Evolutionary conservation across 306 rosid species (phyloP), one percentile per base, ranked within the genome.

Genomic region (Lathyrus sativus): DNA sequence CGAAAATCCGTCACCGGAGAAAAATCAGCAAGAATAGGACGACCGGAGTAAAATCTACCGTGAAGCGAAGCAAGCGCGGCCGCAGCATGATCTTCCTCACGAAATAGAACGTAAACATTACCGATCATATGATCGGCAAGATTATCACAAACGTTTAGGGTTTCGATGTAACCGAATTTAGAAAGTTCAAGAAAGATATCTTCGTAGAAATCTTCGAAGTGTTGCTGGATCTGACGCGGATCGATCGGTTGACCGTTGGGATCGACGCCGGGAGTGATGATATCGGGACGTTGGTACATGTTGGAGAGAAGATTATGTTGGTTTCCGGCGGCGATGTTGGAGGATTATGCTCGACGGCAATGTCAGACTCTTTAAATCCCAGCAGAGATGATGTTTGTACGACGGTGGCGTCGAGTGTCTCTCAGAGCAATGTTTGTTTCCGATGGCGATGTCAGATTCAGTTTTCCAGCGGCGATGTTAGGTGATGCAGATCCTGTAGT

Each of bases 61-160:
- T 75, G 87, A 5, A 88, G 55, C 0, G 85, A 80, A 22, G 66
- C 78, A 11, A 88, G 57, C 0, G 95, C 95, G 39, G 82, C 71
- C 18, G 88, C 88, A 0, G 96, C 90, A 42, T 84, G 83, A 5
- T 86, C 96, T 53, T 86, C 96, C 55, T 89, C 96, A 24, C 81
- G 77, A 46, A 86, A 89, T 77, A 86, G 85, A 61, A 81, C 90
- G 26, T 89, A 89, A 45, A 89, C 96, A 53, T 89, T 89, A 13
- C 96, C 96, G 50, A 89, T 88, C 92, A 89, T 89, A 75, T 89
- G 96, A 55, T 89, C 96, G 5, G 92, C 90, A 11, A 89, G 84
- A 51, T 89, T 89, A 65, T 87, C 96, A 51, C 96, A 89, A 29
- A 89, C 77, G 53, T 89, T 87, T 26, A 89, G 85, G 60, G 82